A percentile compares a stretch with the other conserved stretches of the same genome.
These are phyloP conservation scores for Aspergillus biplanus DNA, from an alignment of 495 filamentous ascomycete species.

Conservation along the genomic window DNA sequence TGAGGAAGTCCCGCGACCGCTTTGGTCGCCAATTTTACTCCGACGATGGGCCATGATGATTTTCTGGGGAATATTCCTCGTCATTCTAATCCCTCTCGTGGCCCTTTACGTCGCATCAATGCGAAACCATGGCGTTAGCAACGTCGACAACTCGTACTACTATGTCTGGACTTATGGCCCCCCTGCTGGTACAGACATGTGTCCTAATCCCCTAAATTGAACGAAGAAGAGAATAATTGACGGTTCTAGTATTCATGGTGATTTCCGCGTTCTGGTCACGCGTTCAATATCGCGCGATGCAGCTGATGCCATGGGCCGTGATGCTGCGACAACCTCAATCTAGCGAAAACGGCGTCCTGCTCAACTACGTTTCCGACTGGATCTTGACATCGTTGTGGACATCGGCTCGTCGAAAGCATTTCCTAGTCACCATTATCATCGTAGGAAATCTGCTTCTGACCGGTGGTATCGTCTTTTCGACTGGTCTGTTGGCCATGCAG, in stretches of 20 bases:
- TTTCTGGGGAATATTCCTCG: neutral
- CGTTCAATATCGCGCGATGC: neutral
- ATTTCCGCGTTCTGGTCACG: neutral
- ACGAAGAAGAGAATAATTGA: neutral
- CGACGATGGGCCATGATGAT: neutral
- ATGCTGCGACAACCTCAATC: neutral
- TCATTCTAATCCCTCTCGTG: neutral
- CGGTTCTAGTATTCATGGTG: neutral
- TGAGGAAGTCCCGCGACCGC: neutral
- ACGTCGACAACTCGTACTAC: neutral
- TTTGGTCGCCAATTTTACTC: neutral
- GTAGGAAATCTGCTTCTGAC: neutral
- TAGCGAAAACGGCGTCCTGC: neutral
- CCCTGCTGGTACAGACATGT: neutral
- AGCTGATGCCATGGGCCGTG: neutral
- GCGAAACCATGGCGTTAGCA: neutral
- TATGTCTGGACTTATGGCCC: neutral
- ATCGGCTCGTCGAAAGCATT: neutral
- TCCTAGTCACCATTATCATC: neutral
- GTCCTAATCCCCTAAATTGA: neutral
- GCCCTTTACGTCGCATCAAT: neutral
- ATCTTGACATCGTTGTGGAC: neutral
- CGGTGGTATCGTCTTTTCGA: neutral
- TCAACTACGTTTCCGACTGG: neutral
- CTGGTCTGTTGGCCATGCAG: neutral